These are phyloP conservation scores for Lojkania enalia DNA, from an alignment of 2,329 filamentous ascomycete species.

Conservation along the genomic window DNA sequence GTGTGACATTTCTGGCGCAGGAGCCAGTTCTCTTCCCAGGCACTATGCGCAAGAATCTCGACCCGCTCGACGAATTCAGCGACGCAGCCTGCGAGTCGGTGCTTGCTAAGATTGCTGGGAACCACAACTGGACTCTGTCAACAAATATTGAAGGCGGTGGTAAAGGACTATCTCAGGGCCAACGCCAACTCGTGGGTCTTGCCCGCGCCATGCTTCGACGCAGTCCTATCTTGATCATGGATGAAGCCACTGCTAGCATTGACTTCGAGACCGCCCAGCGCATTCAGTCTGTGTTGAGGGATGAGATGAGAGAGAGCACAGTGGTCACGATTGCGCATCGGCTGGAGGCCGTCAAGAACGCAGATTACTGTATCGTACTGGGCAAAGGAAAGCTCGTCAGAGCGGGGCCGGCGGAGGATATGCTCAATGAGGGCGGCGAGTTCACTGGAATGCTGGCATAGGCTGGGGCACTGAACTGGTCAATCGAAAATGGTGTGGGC, in stretches of 20 bases:
- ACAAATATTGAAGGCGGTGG: conserved; percentile 64
- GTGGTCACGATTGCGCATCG: conserved; percentile 69
- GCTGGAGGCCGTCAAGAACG: conserved; percentile 63
- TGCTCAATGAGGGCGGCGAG: conserved; percentile 40
- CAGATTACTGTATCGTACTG: conserved; percentile 59
- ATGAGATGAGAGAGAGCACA: conserved; percentile 61
- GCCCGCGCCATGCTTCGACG: conserved; percentile 64
- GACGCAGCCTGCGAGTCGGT: conserved; percentile 59
- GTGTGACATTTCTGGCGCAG: conserved; percentile 69
- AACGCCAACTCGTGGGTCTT: conserved; percentile 66
- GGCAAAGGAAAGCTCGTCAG: conserved; percentile 55
- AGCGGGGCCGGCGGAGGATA: conserved; percentile 37
- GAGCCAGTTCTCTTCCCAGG: conserved; percentile 69
- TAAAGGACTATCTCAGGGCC: conserved; percentile 65
- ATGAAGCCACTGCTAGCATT: conserved; percentile 68
- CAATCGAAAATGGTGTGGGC: no score
- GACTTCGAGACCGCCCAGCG: conserved; percentile 63
- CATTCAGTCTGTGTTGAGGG: conserved; percentile 59
- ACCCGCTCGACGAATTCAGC: conserved; percentile 61
- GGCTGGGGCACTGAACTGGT: no score
- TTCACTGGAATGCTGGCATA: conserved; percentile 42
- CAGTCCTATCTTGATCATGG: conserved; percentile 66
- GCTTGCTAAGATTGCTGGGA: conserved; percentile 57
- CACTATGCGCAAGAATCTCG: conserved; percentile 63
- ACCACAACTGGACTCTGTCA: conserved; percentile 59